phyloP scores from a whole-genome alignment of 306 rosid species.

The Canavalia gladiata region DNA sequence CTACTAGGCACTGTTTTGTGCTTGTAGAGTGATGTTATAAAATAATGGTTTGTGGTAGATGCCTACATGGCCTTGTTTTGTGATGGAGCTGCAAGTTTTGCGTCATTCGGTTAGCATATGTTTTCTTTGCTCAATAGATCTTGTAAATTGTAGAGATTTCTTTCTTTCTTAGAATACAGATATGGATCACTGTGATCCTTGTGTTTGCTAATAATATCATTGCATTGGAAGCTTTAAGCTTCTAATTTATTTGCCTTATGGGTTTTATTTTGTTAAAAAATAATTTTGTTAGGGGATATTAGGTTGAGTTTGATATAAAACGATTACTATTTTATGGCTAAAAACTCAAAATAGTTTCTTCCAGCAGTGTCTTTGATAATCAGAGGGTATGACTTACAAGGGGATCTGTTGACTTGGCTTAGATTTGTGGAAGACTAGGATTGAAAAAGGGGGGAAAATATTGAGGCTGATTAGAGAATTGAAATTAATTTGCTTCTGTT shows the following conservation, averaged over 20 bases:
- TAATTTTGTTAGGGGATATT: not conserved
- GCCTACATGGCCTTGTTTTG: slow-evolving; percentile 12
- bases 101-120: not conserved
- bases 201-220: not conserved
- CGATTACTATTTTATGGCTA: slow-evolving; percentile 1
- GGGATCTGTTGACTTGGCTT: not conserved
- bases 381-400: slow-evolving; percentile 1
- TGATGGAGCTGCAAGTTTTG: slow-evolving; percentile 22
- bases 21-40: not conserved
- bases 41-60: slow-evolving; percentile 21
- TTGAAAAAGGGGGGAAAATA: not conserved
- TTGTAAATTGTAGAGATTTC: slow-evolving; percentile 21
- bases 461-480: not conserved
- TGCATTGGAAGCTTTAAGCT: not conserved
- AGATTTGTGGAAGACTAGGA: not conserved
- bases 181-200: not conserved
- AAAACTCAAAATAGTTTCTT: not conserved
- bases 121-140: slow-evolving; percentile 17
- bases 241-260: not conserved
- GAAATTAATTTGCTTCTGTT: not conserved
- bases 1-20: not conserved
- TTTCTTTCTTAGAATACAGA: slow-evolving; percentile 24
- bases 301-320: not conserved
- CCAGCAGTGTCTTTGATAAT: slow-evolving; percentile 13
- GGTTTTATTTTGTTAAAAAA: not conserved